A percentile compares a stretch with the other conserved stretches of the same genome.
These are phyloP conservation scores for Sphaerobolus stellatus DNA, from an alignment of 1,284 basidiomycete species.

Conservation along the genomic window DNA sequence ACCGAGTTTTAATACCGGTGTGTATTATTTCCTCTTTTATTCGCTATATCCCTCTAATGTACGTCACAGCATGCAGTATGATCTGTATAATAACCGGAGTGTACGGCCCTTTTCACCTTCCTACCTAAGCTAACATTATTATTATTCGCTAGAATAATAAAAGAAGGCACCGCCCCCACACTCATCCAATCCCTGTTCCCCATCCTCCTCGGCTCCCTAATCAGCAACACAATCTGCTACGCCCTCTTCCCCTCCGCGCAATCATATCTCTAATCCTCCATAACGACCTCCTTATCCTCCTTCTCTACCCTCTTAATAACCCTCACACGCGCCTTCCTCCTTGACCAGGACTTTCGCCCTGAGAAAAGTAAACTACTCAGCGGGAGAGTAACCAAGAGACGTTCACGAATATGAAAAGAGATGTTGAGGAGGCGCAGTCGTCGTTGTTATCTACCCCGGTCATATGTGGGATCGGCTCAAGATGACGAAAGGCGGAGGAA, in stretches of 20 bases:
- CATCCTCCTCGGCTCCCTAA: conserved; percentile 70
- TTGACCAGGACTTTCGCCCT: conserved; percentile 59
- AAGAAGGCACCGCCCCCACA: conserved; percentile 82
- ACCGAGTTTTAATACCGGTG: conserved; percentile 89
- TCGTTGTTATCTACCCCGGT: conserved; percentile 81
- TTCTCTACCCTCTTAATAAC: conserved; percentile 83
- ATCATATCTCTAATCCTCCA: conserved; percentile 82
- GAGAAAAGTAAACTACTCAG: conserved; percentile 64
- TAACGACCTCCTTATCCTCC: conserved; percentile 82
- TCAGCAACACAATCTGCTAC: conserved; percentile 85
- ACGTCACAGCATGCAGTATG: conserved; percentile 79
- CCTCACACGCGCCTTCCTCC: conserved; percentile 79
- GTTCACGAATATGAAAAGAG: conserved; percentile 84
- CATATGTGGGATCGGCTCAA: no score
- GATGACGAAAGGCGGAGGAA: conserved; percentile 31
- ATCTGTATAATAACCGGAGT: conserved; percentile 83
- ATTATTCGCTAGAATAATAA: conserved; percentile 84
- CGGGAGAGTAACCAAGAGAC: conserved; percentile 81
- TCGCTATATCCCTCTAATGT: background rate
- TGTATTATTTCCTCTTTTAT: conserved; percentile 24
- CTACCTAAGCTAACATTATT: no score
- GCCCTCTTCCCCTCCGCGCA: conserved; percentile 80
- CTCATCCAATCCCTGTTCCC: conserved; percentile 76
- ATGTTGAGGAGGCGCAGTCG: conserved; percentile 78
- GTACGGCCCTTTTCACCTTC: conserved; percentile 55